phyloP scores from a whole-genome alignment of 2,329 filamentous ascomycete species.

The Fusarium tricinctum region DNA sequence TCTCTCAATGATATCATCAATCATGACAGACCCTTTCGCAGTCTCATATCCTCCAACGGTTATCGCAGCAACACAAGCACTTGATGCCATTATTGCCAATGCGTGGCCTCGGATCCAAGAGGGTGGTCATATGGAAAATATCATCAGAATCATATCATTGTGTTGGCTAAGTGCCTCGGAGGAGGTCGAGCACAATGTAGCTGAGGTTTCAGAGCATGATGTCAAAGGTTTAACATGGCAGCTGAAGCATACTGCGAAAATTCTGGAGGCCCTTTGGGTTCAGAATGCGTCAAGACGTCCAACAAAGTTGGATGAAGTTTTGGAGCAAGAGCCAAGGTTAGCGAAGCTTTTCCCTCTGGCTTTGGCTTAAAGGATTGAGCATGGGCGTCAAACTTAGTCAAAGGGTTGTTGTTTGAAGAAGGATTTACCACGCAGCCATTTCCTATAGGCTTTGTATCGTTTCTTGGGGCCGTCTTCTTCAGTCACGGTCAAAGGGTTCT shows the following conservation, averaged over 20 bases:
- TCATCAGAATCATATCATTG: constrained; percentile 72
- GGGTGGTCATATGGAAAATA: constrained; percentile 70
- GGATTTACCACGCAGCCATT: constrained; percentile 95
- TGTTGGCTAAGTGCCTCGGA: constrained; percentile 73
- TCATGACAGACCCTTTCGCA: constrained; percentile 78
- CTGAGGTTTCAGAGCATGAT: background rate
- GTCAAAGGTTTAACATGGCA: constrained; percentile 27
- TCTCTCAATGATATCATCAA: constrained; percentile 74
- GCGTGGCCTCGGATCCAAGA: constrained; percentile 76
- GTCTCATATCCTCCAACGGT: constrained; percentile 68
- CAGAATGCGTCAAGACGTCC: constrained; percentile 27
- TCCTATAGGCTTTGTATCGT: constrained; percentile 94
- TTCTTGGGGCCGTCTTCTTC: constrained; percentile 92
- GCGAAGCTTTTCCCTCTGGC: constrained; percentile 44
- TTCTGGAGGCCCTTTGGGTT: constrained; percentile 46
- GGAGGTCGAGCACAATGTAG: constrained; percentile 52
- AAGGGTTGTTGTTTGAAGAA: constrained; percentile 91
- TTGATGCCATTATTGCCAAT: constrained; percentile 71
- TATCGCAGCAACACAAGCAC: constrained; percentile 63
- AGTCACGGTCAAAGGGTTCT: constrained; percentile 88
- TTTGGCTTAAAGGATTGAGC: constrained; percentile 1
- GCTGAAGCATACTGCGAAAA: constrained; percentile 40
- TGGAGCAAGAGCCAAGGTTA: constrained; percentile 51
- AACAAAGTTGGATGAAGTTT: constrained; percentile 33
- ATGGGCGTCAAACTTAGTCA: constrained; percentile 56